Conservation (phyloP, 139 green algal genomes). For the Tetratostichococcus sp. region DNA sequence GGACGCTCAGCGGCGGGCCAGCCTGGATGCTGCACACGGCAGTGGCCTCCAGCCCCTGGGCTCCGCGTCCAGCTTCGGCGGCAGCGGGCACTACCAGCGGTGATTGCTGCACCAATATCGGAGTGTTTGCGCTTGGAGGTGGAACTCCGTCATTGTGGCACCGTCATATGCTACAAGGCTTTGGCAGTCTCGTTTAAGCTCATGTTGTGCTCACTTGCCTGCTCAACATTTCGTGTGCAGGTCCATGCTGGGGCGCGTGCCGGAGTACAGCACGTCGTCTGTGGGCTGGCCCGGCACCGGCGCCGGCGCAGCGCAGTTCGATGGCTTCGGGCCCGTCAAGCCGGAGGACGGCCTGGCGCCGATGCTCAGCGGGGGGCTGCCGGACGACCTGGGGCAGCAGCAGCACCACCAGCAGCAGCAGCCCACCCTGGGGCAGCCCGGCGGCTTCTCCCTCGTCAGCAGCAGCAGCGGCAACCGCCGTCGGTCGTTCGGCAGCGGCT, state of each 20-base stretch:
- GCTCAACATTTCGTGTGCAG: too few relatives aligned
- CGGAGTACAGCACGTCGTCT: background rate
- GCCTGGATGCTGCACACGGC: background rate
- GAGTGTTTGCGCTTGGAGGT: too few relatives aligned
- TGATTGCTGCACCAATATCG: too few relatives aligned
- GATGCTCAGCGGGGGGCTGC: background rate
- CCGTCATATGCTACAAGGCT: too few relatives aligned
- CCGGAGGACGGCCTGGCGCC: background rate
- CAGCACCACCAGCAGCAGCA: background rate
- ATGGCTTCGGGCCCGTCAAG: background rate
- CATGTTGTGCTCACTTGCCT: too few relatives aligned
- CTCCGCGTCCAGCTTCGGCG: background rate
- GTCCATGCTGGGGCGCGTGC: background rate
- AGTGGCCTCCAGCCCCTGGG: background rate
- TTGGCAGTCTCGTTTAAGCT: too few relatives aligned
- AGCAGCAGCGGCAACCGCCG: background rate
- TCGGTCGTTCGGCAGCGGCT: background rate
- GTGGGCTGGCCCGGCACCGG: too few relatives aligned
- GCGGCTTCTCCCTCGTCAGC: background rate
- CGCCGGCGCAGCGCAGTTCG: background rate
- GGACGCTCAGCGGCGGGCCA: background rate
- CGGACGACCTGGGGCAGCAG: background rate
- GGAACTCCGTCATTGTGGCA: too few relatives aligned
- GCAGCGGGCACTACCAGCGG: background rate
- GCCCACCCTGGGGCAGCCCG: background rate